Evolutionary conservation across 2,329 filamentous ascomycete genomes (phyloP).

Genomic region (Venturia carpophila): DNA sequence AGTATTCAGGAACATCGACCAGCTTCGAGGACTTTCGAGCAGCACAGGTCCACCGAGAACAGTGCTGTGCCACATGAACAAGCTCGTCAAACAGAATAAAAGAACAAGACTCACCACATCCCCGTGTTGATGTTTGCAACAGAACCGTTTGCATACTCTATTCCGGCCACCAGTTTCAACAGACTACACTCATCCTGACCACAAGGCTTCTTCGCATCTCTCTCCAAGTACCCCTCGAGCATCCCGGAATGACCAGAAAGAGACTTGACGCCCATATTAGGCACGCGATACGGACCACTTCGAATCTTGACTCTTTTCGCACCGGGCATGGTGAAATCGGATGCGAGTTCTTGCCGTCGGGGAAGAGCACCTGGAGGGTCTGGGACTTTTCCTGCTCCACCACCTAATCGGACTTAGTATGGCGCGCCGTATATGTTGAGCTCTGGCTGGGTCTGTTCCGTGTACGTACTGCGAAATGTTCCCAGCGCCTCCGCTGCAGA

Average conservation of each 20-base stretch:
- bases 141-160: conserved; percentile 14
- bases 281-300: background rate
- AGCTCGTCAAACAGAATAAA: no score
- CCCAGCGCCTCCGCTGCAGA: background rate
- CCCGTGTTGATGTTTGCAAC: conserved; percentile 15
- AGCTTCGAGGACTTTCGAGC: no score
- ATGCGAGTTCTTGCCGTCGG: background rate
- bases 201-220: conserved; percentile 5
- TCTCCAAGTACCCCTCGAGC: conserved; percentile 8
- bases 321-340: background rate
- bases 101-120: conserved; percentile 11
- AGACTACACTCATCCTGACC: background rate
- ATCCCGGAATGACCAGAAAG: background rate
- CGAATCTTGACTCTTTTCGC: conserved; percentile 12
- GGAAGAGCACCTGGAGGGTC: background rate
- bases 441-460: no score
- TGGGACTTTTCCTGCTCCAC: conserved; percentile 2
- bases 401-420: background rate
- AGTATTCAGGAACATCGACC: no score
- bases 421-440: no score
- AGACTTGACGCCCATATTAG: conserved; percentile 4
- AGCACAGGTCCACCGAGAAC: no score
- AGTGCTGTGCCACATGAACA: no score
- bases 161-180: background rate
- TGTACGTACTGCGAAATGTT: background rate